Percentiles rank a stretch among this genome's conserved stretches.
These are phyloP conservation scores for Colletotrichum cereale DNA, from an alignment of 2,329 filamentous ascomycete species.

Conservation along the genomic window DNA sequence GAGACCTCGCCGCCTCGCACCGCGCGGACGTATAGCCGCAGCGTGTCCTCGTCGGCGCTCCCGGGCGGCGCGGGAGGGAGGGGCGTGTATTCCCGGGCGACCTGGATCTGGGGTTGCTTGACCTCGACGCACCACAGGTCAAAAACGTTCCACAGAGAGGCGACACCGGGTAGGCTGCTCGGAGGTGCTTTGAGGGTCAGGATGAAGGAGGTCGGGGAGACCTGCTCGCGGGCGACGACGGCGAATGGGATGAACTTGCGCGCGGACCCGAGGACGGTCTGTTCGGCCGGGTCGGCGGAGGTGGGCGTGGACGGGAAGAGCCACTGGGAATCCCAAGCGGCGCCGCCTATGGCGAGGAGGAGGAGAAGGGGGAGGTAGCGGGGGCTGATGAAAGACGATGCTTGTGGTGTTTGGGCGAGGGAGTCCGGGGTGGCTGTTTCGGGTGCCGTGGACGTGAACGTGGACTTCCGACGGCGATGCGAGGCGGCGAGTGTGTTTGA, in stretches of 20 bases:
- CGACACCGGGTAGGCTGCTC: conserved; percentile 46
- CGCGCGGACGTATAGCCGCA: conserved; percentile 84
- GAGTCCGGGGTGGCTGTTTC: not conserved
- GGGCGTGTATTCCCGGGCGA: conserved; percentile 91
- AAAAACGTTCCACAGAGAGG: conserved; percentile 52
- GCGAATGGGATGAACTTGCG: conserved; percentile 74
- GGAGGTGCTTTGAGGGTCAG: conserved; percentile 69
- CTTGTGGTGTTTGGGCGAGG: not conserved
- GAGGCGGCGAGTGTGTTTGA: not conserved
- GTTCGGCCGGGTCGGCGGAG: conserved; percentile 14
- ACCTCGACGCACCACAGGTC: conserved; percentile 91
- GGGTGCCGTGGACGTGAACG: not conserved
- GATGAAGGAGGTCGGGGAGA: conserved; percentile 77
- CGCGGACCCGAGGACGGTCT: conserved; percentile 63
- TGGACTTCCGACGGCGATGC: not conserved
- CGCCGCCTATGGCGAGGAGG: conserved; percentile 23
- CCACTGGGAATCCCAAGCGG: conserved; percentile 38
- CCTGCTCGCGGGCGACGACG: conserved; percentile 69
- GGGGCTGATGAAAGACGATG: conserved; percentile 21
- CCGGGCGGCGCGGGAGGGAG: conserved; percentile 70
- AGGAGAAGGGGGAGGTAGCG: conserved; percentile 31
- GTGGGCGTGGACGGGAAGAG: conserved; percentile 29
- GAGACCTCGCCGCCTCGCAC: conserved; percentile 88
- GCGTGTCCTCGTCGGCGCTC: conserved; percentile 52
- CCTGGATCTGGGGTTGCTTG: conserved; percentile 94